Conservation (phyloP, 2,329 filamentous ascomycete genomes). For the Phialemonium atrogriseum region DNA sequence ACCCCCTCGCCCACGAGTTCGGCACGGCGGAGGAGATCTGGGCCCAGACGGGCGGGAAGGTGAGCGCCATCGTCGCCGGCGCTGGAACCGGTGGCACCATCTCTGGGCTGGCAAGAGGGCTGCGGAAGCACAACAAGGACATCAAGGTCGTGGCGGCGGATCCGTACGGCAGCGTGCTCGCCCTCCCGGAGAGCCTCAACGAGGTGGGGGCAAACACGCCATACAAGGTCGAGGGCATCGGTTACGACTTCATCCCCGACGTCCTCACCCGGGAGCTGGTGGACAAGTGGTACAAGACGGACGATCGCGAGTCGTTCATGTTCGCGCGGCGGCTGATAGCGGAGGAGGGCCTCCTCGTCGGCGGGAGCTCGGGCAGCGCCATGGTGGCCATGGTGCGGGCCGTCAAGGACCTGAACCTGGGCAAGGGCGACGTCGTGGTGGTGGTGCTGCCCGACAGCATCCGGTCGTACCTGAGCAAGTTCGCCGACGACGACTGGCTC, state of each 20-base stretch:
- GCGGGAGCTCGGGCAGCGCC: constrained; percentile 88
- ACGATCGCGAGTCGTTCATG: constrained; percentile 82
- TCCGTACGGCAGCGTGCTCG: constrained; percentile 85
- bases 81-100: constrained; percentile 95
- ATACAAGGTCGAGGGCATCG: constrained; percentile 98
- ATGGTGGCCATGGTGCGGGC: constrained; percentile 29
- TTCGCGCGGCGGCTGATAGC: constrained; percentile 85
- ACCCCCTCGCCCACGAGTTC: constrained; percentile 86
- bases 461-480: constrained; percentile 95
- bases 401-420: constrained; percentile 26
- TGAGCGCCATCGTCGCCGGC: constrained; percentile 80
- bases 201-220: constrained; percentile 69
- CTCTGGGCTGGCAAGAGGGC: constrained; percentile 74
- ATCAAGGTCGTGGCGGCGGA: constrained; percentile 91
- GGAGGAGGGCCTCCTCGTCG: constrained; percentile 89
- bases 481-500: constrained; percentile 98
- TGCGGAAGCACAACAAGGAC: constrained; percentile 77
- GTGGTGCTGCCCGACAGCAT: constrained; percentile 94
- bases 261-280: constrained; percentile 75
- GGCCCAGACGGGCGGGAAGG: constrained; percentile 75
- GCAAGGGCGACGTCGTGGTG: constrained; percentile 78
- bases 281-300: constrained; percentile 97
- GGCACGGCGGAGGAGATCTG: constrained; percentile 97
- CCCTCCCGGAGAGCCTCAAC: constrained; percentile 73
- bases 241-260: constrained; percentile 96